Percentiles rank a stretch among this genome's conserved stretches.
These are phyloP conservation scores for Cystoderma amianthinum DNA, from an alignment of 768 basidiomycete genomes.

Conservation along the genomic window DNA sequence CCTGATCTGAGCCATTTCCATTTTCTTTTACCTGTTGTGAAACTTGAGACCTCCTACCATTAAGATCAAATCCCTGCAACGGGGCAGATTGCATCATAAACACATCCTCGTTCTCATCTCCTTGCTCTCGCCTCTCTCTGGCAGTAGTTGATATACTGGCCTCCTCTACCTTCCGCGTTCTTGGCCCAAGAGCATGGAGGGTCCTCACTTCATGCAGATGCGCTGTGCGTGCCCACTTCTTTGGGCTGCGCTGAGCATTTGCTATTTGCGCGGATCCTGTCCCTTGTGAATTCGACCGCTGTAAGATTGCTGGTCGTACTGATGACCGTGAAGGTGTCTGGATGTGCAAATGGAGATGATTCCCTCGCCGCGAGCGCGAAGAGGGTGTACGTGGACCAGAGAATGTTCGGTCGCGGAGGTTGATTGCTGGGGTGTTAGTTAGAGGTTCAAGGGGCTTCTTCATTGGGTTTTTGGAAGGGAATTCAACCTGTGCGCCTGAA, in stretches of 20 bases:
- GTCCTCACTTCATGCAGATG: conserved; percentile 60
- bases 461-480: neutral
- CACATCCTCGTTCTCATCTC: no score
- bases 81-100: no score
- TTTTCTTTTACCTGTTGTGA: no score
- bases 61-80: no score
- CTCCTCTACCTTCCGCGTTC: no score
- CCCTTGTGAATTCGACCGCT: conserved; percentile 41
- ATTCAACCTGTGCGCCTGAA: neutral
- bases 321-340: conserved; percentile 20
- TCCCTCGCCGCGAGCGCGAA: neutral
- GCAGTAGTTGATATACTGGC: no score
- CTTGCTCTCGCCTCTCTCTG: no score
- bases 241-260: conserved; percentile 36
- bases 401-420: neutral
- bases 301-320: conserved; percentile 25
- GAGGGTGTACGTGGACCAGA: conserved; percentile 3
- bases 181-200: no score
- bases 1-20: no score
- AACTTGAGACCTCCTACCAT: no score
- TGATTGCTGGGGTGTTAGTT: neutral
- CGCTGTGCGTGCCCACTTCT: conserved; percentile 56
- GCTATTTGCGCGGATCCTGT: conserved; percentile 11
- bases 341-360: conserved; percentile 13
- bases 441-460: neutral